These are phyloP conservation scores for Suillus placidus DNA, from an alignment of 768 basidiomycete species.

Conservation along the genomic window DNA sequence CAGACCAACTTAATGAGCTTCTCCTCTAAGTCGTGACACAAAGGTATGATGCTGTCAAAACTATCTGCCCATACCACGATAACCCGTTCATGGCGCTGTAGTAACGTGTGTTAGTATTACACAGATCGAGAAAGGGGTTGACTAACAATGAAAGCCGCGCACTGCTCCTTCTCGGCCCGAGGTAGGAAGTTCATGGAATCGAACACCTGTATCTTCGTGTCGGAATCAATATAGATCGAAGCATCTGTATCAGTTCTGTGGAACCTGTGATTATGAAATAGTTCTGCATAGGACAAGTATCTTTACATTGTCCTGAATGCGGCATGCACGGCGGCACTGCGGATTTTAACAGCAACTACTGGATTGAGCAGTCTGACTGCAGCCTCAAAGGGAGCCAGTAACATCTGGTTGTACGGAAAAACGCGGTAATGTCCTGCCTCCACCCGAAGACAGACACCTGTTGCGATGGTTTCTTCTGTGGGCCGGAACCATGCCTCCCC, in stretches of 20 bases:
- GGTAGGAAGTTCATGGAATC: slow-evolving; percentile 69
- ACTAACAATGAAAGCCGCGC: slow-evolving; percentile 82
- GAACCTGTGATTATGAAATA: not conserved
- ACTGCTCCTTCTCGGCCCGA: slow-evolving; percentile 87
- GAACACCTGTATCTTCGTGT: slow-evolving; percentile 86
- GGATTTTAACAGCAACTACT: slow-evolving; percentile 78
- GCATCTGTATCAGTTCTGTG: slow-evolving; percentile 53
- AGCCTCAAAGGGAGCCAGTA: slow-evolving; percentile 76
- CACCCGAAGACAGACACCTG: slow-evolving; percentile 76
- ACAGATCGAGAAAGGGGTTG: not conserved
- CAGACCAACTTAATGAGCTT: slow-evolving; percentile 84
- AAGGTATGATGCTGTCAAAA: slow-evolving; percentile 75
- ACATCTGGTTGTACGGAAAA: slow-evolving; percentile 81
- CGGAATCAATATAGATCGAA: slow-evolving; percentile 69
- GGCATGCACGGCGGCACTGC: slow-evolving; percentile 81
- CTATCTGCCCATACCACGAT: slow-evolving; percentile 85
- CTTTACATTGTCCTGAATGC: slow-evolving; percentile 66
- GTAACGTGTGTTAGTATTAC: not conserved
- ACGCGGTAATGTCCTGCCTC: slow-evolving; percentile 70
- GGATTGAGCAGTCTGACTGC: slow-evolving; percentile 78
- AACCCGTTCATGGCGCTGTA: slow-evolving; percentile 77
- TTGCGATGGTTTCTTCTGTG: slow-evolving; percentile 73
- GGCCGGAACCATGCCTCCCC: slow-evolving; percentile 87
- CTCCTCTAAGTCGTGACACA: slow-evolving; percentile 69
- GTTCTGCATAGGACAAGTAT: slow-evolving; percentile 21